Percentiles rank a stretch among this genome's conserved stretches.
These are phyloP conservation scores for Clonostachys rosea DNA, from an alignment of 2,329 filamentous ascomycete species.

Conservation along the genomic window DNA sequence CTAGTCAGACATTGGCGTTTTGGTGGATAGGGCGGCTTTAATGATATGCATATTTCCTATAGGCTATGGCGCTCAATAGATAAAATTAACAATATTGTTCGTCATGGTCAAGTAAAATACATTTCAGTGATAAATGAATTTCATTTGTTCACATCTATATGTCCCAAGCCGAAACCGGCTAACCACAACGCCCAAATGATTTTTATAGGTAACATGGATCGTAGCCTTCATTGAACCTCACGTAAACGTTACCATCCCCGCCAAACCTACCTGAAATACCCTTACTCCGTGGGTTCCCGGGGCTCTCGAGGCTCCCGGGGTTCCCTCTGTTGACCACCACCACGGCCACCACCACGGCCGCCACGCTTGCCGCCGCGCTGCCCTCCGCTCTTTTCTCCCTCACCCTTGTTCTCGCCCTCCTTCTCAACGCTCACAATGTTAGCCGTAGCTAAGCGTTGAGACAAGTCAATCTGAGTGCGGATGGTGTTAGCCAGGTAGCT, in stretches of 20 bases:
- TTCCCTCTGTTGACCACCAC: slow-evolving; percentile 37
- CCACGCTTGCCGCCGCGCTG: slow-evolving; percentile 45
- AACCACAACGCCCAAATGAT: slow-evolving; percentile 31
- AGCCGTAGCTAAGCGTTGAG: slow-evolving; percentile 86
- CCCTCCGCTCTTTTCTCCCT: slow-evolving; percentile 35
- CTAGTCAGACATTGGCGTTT: too few species aligned
- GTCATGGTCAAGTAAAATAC: too few species aligned
- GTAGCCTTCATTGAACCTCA: slow-evolving; percentile 15
- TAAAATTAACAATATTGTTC: too few species aligned
- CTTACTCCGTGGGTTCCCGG: slow-evolving; percentile 23
- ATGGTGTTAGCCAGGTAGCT: slow-evolving; percentile 98
- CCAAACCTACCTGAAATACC: not conserved
- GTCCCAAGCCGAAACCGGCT: slow-evolving; percentile 8
- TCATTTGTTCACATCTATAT: slow-evolving; percentile 8
- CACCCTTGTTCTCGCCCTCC: slow-evolving; percentile 41
- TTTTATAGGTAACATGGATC: slow-evolving; percentile 22
- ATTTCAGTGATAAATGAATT: slow-evolving; percentile 16
- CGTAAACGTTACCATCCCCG: slow-evolving; percentile 10
- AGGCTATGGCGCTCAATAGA: too few species aligned
- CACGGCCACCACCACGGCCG: slow-evolving; percentile 44
- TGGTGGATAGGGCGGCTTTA: too few species aligned
- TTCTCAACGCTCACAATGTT: slow-evolving; percentile 50
- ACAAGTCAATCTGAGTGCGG: slow-evolving; percentile 97
- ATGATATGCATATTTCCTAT: too few species aligned
- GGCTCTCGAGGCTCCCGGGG: slow-evolving; percentile 43